phyloP scores from a whole-genome alignment of 129 eudicot species.

The Smallanthus sonchifolius region DNA sequence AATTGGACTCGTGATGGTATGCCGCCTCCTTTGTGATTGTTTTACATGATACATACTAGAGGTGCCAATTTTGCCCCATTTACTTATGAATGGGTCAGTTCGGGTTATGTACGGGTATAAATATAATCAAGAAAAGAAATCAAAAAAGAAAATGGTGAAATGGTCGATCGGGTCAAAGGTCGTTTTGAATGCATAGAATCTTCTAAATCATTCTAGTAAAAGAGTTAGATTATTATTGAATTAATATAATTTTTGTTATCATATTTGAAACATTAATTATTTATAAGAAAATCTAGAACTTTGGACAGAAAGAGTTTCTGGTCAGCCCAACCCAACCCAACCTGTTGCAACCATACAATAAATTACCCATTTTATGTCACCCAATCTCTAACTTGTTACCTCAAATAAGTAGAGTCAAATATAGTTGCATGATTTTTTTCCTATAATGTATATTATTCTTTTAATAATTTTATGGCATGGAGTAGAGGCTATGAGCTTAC shows the following conservation, averaged over 20 bases:
- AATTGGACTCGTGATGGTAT: conserved; percentile 87
- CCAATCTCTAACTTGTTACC: neutral
- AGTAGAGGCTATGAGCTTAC: neutral
- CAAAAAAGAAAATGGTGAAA: neutral
- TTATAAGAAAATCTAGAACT: neutral
- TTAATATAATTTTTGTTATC: neutral
- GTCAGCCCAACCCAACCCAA: neutral
- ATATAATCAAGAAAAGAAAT: neutral
- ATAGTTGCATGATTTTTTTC: neutral
- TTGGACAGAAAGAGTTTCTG: neutral
- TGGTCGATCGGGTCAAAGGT: neutral
- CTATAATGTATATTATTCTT: neutral
- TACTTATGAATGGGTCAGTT: neutral
- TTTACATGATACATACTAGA: neutral
- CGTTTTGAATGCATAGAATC: neutral
- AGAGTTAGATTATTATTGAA: neutral
- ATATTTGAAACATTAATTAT: neutral
- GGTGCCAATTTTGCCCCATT: neutral
- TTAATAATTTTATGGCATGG: neutral
- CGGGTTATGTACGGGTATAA: neutral
- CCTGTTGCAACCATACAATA: neutral
- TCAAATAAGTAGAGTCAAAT: neutral
- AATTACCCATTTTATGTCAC: neutral
- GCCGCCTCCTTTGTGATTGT: neutral
- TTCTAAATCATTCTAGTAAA: neutral